A percentile compares a stretch with the other conserved stretches of the same genome.
Conservation (phyloP, 2,329 filamentous ascomycete genomes). For the Phialophora verrucosa region DNA sequence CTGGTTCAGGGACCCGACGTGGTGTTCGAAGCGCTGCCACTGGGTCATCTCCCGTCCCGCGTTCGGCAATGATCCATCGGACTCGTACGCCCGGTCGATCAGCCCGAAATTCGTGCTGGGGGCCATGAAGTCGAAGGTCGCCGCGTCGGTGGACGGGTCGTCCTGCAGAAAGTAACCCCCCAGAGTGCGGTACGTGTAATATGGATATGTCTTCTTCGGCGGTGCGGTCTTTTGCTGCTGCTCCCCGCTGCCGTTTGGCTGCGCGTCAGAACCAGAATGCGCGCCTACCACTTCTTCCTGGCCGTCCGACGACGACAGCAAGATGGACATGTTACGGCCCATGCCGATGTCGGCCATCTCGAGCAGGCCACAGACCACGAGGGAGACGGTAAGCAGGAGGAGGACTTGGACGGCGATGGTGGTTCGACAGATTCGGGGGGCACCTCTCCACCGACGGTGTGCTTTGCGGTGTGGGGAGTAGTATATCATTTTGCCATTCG, state of each 20-base stretch:
- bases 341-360: constrained; percentile 24
- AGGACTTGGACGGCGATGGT: constrained; percentile 32
- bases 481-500: constrained; percentile 23
- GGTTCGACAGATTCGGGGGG: constrained; percentile 29
- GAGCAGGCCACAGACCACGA: constrained; percentile 58
- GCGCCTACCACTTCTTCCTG: constrained; percentile 29
- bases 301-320: constrained; percentile 10
- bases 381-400: constrained; percentile 73
- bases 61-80: constrained; percentile 42
- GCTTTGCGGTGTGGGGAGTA: constrained; percentile 26
- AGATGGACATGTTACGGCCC: constrained; percentile 8
- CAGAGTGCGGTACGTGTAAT: constrained; percentile 30
- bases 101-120: constrained; percentile 54
- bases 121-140: constrained; percentile 52
- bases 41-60: constrained; percentile 50
- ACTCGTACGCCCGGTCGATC: constrained; percentile 53
- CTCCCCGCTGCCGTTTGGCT: constrained; percentile 6
- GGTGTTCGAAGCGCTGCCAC: constrained; percentile 61
- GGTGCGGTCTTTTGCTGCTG: constrained; percentile 3
- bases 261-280: constrained; percentile 24
- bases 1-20: constrained; percentile 56
- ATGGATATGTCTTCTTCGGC: constrained; percentile 15
- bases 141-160: constrained; percentile 53
- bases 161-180: constrained; percentile 49
- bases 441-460: constrained; percentile 30